Evolutionary conservation across 163 green algal genomes (phyloP).

Genomic region (Chlamydomonas reinhardtii): DNA sequence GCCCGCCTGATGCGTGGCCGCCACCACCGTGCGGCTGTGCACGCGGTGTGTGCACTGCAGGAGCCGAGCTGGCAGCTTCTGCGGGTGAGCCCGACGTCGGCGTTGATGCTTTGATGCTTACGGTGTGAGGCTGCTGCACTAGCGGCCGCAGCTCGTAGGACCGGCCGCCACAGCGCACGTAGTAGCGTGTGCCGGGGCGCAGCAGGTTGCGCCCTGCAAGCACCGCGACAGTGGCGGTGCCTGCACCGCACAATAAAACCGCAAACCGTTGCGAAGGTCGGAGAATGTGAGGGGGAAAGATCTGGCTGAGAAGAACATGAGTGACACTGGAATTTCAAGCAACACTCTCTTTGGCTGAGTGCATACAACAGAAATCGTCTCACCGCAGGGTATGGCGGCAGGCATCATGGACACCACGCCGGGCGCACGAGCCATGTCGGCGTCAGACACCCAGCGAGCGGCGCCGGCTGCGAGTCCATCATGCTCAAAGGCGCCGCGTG

Average conservation of each 20-base stretch:
- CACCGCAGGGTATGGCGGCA: conserved; percentile 1
- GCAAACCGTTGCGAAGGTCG: too few relatives aligned
- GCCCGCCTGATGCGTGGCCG: too few relatives aligned
- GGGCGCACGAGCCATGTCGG: background rate
- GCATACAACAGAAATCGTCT: too few relatives aligned
- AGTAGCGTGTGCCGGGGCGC: conserved; percentile 5
- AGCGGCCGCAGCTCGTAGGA: conserved; percentile 1
- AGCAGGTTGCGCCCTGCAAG: conserved; percentile 27
- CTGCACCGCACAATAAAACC: background rate
- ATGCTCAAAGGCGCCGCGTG: background rate
- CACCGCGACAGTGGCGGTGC: background rate
- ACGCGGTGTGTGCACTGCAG: background rate
- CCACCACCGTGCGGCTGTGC: too few relatives aligned
- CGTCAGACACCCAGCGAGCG: conserved; percentile 33
- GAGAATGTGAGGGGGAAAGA: too few relatives aligned
- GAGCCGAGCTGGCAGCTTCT: background rate
- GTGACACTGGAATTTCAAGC: too few relatives aligned
- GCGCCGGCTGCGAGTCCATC: background rate
- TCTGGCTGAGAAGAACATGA: too few relatives aligned
- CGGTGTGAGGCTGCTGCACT: background rate
- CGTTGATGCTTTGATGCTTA: too few relatives aligned
- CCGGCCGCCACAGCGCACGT: conserved; percentile 4
- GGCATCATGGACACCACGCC: background rate
- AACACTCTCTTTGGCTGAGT: too few relatives aligned
- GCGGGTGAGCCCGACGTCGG: background rate